phyloP scores from a whole-genome alignment of 129 eudicot species.

The Daucus carota region DH1_v3.0 NC_030382.2:37279001-37279500 shows the following conservation, averaged over 20 bases:
- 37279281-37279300: conserved; percentile 44
- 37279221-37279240: conserved; percentile 69
- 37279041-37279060: conserved; percentile 52
- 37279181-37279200: conserved; percentile 27
- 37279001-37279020: conserved; percentile 64
- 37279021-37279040: conserved; percentile 43
- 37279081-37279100: conserved; percentile 47
- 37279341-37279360: conserved; percentile 82
- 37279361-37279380: conserved; percentile 89
- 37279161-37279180: conserved; percentile 29
- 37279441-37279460: conserved; percentile 95
- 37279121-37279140: conserved; percentile 70
- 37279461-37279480: conserved; percentile 92
- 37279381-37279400: conserved; percentile 60
- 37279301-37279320: conserved; percentile 22
- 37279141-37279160: conserved; percentile 28
- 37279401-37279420: conserved; percentile 75
- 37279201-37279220: conserved; percentile 28
- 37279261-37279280: conserved; percentile 95
- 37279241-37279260: conserved; percentile 78
- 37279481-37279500: conserved; percentile 84
- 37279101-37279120: conserved; percentile 55
- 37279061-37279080: conserved; percentile 31
- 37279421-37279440: conserved; percentile 81
- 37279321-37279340: conserved; percentile 69